Evolutionary conservation across 139 green algal species (phyloP), one percentile per base, ranked within the genome.

Genomic region (Pleodorina starrii): DNA sequence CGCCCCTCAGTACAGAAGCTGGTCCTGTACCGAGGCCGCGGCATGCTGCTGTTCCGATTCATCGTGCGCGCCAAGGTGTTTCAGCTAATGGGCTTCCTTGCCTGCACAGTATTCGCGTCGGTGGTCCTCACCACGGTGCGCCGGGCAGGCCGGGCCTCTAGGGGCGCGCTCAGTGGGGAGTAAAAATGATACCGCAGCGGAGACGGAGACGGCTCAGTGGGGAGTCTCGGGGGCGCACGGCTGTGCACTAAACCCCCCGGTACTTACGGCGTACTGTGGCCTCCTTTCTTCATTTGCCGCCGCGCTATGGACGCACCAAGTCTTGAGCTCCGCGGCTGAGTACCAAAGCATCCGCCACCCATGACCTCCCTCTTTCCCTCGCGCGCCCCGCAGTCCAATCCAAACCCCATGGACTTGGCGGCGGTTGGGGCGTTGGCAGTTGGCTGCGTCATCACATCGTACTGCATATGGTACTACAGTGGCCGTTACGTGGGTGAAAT

Each of bases 401-500:
- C 85, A 1, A 42, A 86, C 23, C 69, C 76, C 25, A 35, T 63
- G 21, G 88, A 93, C 48, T 80, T 94, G 35, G 57, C 84, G 40
- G 85, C 90, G 1, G 85, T 89, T 21, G 84, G 57, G 0, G 81
- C 84, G 6, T 85, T 95, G 14, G 85, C 91, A 46, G 46, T 87
- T n/a, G 93, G 91, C 51, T 92, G 89, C 75, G 46, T 94, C 38
- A 88, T 88, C 9, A 93, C 90, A 0, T 93, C 93, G 1, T 93
- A 92, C 90, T 95, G 88, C 81, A 75, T 93, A 2, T 94, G 90
- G 86, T 91, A 93, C 93, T 97, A 95, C 82, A 94, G 85, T n/a
- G 75, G 92, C 36, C 93, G 96, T 1, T 98, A 98, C 69, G 88
- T 98, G 35, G 96, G 96, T 2, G 96, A 98, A 89, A 89, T 98